These are phyloP conservation scores for Colletotrichum gloeosporioides DNA, from an alignment of 2,329 filamentous ascomycete species.

Conservation along the genomic window DNA sequence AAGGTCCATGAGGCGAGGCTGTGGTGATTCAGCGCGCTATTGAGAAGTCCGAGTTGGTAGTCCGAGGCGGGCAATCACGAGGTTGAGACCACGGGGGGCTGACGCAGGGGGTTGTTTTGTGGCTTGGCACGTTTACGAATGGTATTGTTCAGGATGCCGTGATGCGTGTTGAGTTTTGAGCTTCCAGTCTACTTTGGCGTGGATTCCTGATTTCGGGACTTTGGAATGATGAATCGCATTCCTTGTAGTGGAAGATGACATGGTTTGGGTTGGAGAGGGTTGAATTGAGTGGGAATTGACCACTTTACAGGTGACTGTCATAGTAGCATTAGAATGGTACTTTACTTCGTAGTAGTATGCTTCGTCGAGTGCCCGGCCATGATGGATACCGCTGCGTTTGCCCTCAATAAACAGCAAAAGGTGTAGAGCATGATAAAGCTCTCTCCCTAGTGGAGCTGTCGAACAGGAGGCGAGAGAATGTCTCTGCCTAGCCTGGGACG, in stretches of 20 bases:
- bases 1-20: background rate
- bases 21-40: background rate
- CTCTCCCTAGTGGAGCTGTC: background rate
- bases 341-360: background rate
- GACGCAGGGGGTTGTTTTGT: background rate
- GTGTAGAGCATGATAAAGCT: background rate
- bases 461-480: background rate
- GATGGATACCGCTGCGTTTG: background rate
- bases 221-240: background rate
- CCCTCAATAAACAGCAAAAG: background rate
- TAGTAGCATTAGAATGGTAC: background rate
- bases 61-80: conserved; percentile 16
- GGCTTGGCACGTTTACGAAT: background rate
- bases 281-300: background rate
- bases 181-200: background rate
- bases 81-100: background rate
- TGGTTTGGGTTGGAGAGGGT: background rate
- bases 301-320: background rate
- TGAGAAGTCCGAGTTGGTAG: background rate
- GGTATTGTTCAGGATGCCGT: background rate
- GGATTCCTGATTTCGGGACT: background rate
- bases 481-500: conserved; percentile 1
- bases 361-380: background rate
- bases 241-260: background rate
- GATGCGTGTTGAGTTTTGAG: background rate